Evolutionary conservation across 768 basidiomycete genomes (phyloP), one percentile per base, ranked within the genome.

Genomic region (Phylloporus arenicola): DNA sequence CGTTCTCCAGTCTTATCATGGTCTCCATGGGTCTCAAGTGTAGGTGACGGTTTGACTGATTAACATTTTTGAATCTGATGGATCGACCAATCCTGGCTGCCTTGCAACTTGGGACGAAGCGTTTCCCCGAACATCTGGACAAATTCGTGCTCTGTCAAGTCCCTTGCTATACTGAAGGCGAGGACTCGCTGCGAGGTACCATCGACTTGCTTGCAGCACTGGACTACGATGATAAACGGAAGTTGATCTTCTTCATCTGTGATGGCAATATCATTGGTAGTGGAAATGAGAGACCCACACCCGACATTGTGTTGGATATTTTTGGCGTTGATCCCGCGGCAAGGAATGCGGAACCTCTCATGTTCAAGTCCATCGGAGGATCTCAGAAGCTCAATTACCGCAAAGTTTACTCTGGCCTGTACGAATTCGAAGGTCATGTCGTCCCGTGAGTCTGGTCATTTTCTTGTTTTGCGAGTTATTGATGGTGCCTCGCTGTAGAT

Each of bases 211-310:
- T 85, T 30, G 80, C 82, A 8, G 75, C 73, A 25, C 68, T 85
- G 53, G 76, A 80, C 58, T 85, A 85, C 50, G 84, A 85, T 53
- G 83, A 85, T 65, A 85, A 85, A 64, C 75, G 84, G 54, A 85
- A 84, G 68, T 58, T 85, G 19, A 71, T 85, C 48, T 77, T 84
- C 63, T 57, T 85, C 54, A 79, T 85, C 45, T 85, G 83, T 57
- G 83, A 85, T 59, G 83, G 83, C 3, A 84, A 85, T 57, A 84
- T 85, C 65, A 82, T 83, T 44, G 83, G 83, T 42, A 78, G 75
- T 53, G 84, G 83, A 14, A 85, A 85, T 58, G 83, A 85, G 48
- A 72, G 79, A 41, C 70, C 83, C 1, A 85, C 84, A 9, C 83
- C 83, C 14, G 75, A 79, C 22, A 82, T 85, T 42, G 83, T 83